Evolutionary conservation across 495 filamentous ascomycete genomes (phyloP).

Genomic region (Poronia punctata): DNA sequence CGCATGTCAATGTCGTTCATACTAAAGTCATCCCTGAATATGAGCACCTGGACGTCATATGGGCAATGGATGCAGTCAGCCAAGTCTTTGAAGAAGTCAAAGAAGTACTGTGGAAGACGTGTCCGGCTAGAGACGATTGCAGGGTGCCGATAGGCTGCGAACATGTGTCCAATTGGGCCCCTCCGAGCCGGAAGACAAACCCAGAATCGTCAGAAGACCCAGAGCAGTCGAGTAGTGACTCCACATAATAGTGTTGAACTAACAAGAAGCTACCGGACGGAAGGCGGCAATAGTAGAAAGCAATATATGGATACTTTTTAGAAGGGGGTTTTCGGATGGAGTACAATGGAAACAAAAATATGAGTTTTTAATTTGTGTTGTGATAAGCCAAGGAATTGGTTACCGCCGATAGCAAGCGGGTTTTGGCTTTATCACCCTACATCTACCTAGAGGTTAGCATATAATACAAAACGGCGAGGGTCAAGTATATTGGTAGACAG

Average conservation of each 20-base stretch:
- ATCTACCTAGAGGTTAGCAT: too few relatives aligned
- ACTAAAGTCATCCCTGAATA: slow-evolving; percentile 80
- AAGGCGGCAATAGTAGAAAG: too few relatives aligned
- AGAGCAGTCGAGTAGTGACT: slow-evolving; percentile 30
- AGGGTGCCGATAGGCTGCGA: slow-evolving; percentile 59
- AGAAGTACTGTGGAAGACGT: slow-evolving; percentile 76
- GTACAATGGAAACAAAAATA: too few relatives aligned
- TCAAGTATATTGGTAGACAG: too few relatives aligned
- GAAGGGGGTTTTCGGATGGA: too few relatives aligned
- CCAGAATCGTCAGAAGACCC: slow-evolving; percentile 7
- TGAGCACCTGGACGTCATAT: slow-evolving; percentile 92
- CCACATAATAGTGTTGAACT: slow-evolving; percentile 8
- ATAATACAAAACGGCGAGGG: too few relatives aligned
- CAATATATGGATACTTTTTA: too few relatives aligned
- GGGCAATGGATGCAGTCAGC: slow-evolving; percentile 86
- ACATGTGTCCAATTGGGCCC: slow-evolving; percentile 31
- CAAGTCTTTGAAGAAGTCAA: slow-evolving; percentile 76
- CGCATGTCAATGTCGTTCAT: slow-evolving; percentile 74
- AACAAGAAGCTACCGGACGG: too few relatives aligned
- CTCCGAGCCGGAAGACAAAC: slow-evolving; percentile 5
- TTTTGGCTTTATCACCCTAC: too few relatives aligned
- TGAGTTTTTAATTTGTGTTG: too few relatives aligned
- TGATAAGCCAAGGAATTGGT: too few relatives aligned
- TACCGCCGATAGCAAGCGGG: too few relatives aligned
- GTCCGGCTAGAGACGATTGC: slow-evolving; percentile 48